A percentile compares a stretch with the other conserved stretches of the same genome.
These are phyloP conservation scores for Sporothrix phasma DNA, from an alignment of 2,329 filamentous ascomycete genomes.

Conservation along the genomic window DNA sequence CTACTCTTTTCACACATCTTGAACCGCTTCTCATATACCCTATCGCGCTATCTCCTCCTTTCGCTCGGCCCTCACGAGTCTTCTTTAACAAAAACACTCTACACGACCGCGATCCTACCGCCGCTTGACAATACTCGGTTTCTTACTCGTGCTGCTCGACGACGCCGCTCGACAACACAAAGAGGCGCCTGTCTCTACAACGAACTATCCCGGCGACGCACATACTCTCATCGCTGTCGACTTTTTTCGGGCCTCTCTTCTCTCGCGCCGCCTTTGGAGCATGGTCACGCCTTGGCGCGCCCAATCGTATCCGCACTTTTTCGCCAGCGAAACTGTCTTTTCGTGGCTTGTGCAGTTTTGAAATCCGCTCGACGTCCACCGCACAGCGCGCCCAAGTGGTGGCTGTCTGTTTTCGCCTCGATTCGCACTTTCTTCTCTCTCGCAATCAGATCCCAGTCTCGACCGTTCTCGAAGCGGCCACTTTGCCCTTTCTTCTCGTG, in stretches of 20 bases:
- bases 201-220: background rate
- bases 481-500: background rate
- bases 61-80: background rate
- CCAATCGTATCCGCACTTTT: constrained; percentile 3
- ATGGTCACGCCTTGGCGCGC: background rate
- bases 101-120: background rate
- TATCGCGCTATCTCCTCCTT: background rate
- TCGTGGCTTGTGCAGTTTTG: background rate
- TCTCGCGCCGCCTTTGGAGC: background rate
- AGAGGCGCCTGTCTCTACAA: background rate
- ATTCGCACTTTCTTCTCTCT: too few relatives aligned
- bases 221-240: background rate
- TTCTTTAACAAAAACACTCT: background rate
- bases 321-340: background rate
- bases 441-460: too few relatives aligned
- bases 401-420: background rate
- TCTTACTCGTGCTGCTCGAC: background rate
- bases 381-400: background rate
- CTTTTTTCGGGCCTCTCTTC: background rate
- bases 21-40: background rate
- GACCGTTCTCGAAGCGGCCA: background rate
- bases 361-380: background rate
- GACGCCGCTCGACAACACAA: background rate
- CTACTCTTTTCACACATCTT: background rate
- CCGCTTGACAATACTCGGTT: background rate